Percentiles rank a stretch among this genome's conserved stretches.
Evolutionary conservation across 2,329 filamentous ascomycete species (phyloP).

Genomic region (Alternaria postmessia): DNA sequence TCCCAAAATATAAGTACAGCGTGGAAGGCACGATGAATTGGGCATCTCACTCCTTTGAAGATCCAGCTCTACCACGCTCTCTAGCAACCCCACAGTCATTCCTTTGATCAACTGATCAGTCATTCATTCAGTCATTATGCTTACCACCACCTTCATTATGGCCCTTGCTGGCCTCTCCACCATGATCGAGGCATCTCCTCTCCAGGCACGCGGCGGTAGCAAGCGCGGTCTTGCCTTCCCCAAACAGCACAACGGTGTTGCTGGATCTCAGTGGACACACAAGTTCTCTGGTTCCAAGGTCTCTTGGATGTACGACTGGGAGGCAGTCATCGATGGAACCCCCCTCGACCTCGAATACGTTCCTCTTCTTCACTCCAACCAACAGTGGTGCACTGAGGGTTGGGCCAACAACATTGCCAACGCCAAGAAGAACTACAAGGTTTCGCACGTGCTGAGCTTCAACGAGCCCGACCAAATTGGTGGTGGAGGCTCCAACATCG

Average conservation of each 20-base stretch:
- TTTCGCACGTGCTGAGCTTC: slow-evolving; percentile 46
- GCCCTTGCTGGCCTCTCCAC: slow-evolving; percentile 42
- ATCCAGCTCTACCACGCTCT: slow-evolving; percentile 15
- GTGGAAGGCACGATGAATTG: background rate
- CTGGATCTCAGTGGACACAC: slow-evolving; percentile 34
- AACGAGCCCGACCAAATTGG: slow-evolving; percentile 51
- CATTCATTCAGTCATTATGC: slow-evolving; percentile 23
- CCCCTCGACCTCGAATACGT: slow-evolving; percentile 64
- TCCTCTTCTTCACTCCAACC: slow-evolving; percentile 59
- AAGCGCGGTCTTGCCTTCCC: slow-evolving; percentile 46
- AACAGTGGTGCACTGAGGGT: slow-evolving; percentile 35
- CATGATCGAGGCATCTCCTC: slow-evolving; percentile 38
- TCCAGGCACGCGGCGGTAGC: slow-evolving; percentile 31
- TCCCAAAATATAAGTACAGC: slow-evolving; percentile 24
- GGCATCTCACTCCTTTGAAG: slow-evolving; percentile 2
- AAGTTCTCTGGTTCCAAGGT: slow-evolving; percentile 48
- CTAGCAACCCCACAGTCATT: slow-evolving; percentile 27
- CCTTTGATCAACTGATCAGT: slow-evolving; percentile 11
- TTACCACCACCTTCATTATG: slow-evolving; percentile 35
- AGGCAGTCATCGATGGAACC: slow-evolving; percentile 52
- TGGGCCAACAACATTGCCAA: slow-evolving; percentile 41
- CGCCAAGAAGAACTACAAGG: slow-evolving; percentile 40
- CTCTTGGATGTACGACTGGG: slow-evolving; percentile 76
- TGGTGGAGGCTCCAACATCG: slow-evolving; percentile 40
- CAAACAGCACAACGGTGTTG: slow-evolving; percentile 32